Evolutionary conservation across 768 basidiomycete genomes (phyloP).

Genomic region (Rickenella mellea): DNA sequence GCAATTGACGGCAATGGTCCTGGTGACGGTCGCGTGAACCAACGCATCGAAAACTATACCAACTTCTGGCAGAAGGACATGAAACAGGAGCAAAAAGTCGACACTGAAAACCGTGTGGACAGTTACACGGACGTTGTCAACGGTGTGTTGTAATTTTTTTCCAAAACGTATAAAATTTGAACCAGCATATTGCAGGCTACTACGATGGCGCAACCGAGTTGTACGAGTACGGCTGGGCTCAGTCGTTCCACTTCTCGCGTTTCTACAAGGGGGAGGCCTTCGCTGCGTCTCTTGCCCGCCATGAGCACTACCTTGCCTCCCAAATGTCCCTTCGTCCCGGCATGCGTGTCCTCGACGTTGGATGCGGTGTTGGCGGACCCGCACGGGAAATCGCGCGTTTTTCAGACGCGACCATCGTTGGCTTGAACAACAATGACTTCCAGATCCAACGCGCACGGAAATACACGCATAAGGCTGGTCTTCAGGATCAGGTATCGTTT

Average conservation of each 20-base stretch:
- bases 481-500: conserved; percentile 71
- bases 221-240: conserved; percentile 90
- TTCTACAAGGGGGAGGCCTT: conserved; percentile 90
- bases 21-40: conserved; percentile 49
- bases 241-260: conserved; percentile 93
- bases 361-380: conserved; percentile 96
- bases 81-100: conserved; percentile 49
- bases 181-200: conserved; percentile 47
- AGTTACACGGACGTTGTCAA: conserved; percentile 93
- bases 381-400: conserved; percentile 93
- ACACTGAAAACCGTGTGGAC: conserved; percentile 65
- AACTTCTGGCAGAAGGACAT: conserved; percentile 88
- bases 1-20: too few species aligned
- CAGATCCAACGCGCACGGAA: conserved; percentile 80
- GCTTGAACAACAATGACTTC: conserved; percentile 94
- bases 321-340: conserved; percentile 79
- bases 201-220: conserved; percentile 95
- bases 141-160: conserved; percentile 36
- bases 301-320: conserved; percentile 93
- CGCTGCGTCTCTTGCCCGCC: conserved; percentile 71
- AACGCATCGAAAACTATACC: conserved; percentile 78
- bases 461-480: conserved; percentile 70
- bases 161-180: background rate
- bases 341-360: conserved; percentile 96
- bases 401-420: conserved; percentile 74